A percentile compares a stretch with the other conserved stretches of the same genome.
Evolutionary conservation across 2,329 filamentous ascomycete species (phyloP).

Genomic region (Diplodia sapinea): DNA sequence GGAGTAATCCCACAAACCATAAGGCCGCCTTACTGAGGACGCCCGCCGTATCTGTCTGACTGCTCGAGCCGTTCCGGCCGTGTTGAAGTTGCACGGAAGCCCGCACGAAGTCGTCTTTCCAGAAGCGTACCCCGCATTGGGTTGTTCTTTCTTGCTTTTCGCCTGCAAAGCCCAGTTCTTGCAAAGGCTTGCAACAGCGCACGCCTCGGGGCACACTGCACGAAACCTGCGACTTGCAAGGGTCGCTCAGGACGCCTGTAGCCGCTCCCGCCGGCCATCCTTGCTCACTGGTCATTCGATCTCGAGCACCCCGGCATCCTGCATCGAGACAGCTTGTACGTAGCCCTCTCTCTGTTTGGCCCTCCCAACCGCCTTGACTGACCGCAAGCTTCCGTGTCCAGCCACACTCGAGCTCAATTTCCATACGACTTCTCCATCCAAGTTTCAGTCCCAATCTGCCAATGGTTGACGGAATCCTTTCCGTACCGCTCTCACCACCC

Average conservation of each 20-base stretch:
- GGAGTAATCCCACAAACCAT: conserved; percentile 24
- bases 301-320: conserved; percentile 30
- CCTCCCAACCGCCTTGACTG: conserved; percentile 27
- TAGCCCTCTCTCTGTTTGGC: conserved; percentile 26
- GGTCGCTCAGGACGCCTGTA: conserved; percentile 30
- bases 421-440: conserved; percentile 16
- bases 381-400: conserved; percentile 27
- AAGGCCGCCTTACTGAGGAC: conserved; percentile 25
- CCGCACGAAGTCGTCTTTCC: conserved; percentile 20
- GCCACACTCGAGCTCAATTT: conserved; percentile 18
- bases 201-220: conserved; percentile 32
- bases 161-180: conserved; percentile 26
- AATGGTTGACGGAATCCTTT: conserved; percentile 54
- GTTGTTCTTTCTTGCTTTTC: conserved; percentile 30
- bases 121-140: conserved; percentile 31
- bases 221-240: conserved; percentile 30
- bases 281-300: conserved; percentile 31
- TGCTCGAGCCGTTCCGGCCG: conserved; percentile 14
- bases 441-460: conserved; percentile 20
- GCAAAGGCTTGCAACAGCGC: conserved; percentile 31
- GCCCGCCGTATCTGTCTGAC: conserved; percentile 21
- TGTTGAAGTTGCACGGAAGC: conserved; percentile 22
- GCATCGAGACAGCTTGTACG: conserved; percentile 29
- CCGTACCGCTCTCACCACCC: conserved; percentile 57
- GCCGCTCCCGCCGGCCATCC: conserved; percentile 31